Evolutionary conservation across 2,329 filamentous ascomycete genomes (phyloP).

Genomic region (Domatiomyces catenatus): DNA sequence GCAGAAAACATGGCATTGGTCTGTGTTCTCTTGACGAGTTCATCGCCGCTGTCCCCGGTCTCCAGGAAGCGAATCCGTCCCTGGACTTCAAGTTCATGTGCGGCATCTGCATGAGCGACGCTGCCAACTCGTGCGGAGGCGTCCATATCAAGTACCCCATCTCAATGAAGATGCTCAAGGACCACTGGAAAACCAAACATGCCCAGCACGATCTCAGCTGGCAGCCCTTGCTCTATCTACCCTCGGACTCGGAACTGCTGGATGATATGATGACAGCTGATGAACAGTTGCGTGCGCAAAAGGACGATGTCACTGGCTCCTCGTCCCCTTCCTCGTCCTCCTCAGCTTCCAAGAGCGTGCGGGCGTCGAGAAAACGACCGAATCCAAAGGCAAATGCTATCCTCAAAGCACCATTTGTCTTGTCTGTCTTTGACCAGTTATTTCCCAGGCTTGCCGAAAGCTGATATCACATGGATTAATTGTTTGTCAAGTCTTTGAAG

Average conservation of each 20-base stretch:
- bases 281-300: constrained; percentile 7
- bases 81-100: constrained; percentile 13
- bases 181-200: constrained; percentile 15
- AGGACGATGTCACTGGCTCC: constrained; percentile 4
- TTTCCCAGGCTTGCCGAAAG: constrained; percentile 3
- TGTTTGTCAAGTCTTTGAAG: too few species aligned
- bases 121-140: constrained; percentile 1
- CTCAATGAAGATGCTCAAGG: constrained; percentile 5
- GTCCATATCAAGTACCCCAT: constrained; percentile 7
- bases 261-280: constrained; percentile 9
- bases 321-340: neutral
- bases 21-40: constrained; percentile 3
- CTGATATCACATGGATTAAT: too few species aligned
- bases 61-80: constrained; percentile 7
- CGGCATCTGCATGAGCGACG: constrained; percentile 9
- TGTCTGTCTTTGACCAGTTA: constrained; percentile 8
- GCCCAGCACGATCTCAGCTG: neutral
- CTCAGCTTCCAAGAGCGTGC: neutral
- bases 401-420: constrained; percentile 4
- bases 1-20: neutral
- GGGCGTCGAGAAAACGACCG: constrained; percentile 5
- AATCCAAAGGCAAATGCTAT: constrained; percentile 9
- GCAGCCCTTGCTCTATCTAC: constrained; percentile 11
- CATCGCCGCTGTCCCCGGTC: constrained; percentile 2
- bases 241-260: constrained; percentile 11